These are phyloP conservation scores for Tetraselmis striata DNA, from an alignment of 139 green algal species.

Conservation along the genomic window DNA sequence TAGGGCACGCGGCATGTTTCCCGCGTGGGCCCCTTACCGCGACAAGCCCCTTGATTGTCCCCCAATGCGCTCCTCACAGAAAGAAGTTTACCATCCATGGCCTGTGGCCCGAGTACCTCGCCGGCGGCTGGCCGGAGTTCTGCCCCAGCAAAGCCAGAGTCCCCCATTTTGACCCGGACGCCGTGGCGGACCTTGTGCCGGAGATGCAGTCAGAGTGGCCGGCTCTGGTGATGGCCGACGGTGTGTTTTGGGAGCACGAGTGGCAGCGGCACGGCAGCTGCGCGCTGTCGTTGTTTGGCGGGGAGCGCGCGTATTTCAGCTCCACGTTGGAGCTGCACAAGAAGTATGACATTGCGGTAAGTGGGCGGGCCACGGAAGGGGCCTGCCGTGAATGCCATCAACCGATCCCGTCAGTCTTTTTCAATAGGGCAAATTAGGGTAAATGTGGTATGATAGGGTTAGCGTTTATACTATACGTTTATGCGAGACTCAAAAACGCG, in stretches of 20 bases:
- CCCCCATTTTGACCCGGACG: slow-evolving; percentile 1
- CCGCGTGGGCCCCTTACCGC: too few relatives aligned
- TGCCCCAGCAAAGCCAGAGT: too few relatives aligned
- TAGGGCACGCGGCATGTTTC: not conserved
- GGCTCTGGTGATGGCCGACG: slow-evolving; percentile 1
- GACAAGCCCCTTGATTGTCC: not conserved
- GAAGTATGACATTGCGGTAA: slow-evolving; percentile 38
- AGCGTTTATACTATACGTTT: too few relatives aligned
- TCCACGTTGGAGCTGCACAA: slow-evolving; percentile 38
- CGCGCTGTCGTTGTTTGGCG: slow-evolving; percentile 29
- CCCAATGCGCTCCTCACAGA: not conserved
- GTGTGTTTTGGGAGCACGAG: slow-evolving; percentile 49
- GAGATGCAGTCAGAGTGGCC: slow-evolving; percentile 20
- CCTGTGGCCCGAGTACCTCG: slow-evolving; percentile 61
- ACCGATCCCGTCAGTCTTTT: not conserved
- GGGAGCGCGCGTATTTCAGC: slow-evolving; percentile 44
- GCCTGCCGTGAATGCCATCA: too few relatives aligned
- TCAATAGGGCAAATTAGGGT: not conserved
- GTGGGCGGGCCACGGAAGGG: too few relatives aligned
- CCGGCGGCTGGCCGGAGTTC: slow-evolving; percentile 48
- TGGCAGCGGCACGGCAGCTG: slow-evolving; percentile 63
- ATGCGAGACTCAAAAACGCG: not conserved
- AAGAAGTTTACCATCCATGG: slow-evolving; percentile 64
- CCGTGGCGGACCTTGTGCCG: slow-evolving; percentile 22
- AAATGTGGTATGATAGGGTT: not conserved